Percentiles rank a stretch among this genome's conserved stretches.
phyloP scores from a whole-genome alignment of 345 rosid species.

The Aquilaria sinensis region DNA sequence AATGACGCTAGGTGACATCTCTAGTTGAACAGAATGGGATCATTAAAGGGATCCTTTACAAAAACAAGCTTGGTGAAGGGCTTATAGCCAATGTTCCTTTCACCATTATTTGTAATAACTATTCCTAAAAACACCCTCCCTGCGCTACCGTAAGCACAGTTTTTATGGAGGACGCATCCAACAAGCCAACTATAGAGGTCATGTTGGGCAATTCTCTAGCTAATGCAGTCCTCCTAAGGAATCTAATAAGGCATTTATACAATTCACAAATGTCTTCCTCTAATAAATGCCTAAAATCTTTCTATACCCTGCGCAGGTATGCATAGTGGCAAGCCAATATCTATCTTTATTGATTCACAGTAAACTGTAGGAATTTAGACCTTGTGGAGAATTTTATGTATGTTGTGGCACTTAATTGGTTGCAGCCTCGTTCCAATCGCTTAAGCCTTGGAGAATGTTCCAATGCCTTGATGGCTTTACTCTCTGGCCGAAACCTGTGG shows the following conservation, averaged over 20 bases:
- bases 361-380: too few species aligned
- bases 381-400: too few species aligned
- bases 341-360: too few species aligned
- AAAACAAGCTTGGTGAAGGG: conserved; percentile 45
- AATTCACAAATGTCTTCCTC: background rate
- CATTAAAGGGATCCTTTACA: conserved; percentile 59
- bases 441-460: too few species aligned
- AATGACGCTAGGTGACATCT: conserved; percentile 64
- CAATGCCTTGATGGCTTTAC: too few species aligned
- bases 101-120: conserved; percentile 68
- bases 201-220: conserved; percentile 6
- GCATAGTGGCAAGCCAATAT: too few species aligned
- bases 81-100: conserved; percentile 45
- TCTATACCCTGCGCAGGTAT: conserved; percentile 10
- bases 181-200: conserved; percentile 6
- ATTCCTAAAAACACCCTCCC: conserved; percentile 61
- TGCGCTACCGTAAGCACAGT: conserved; percentile 20
- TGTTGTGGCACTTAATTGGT: too few species aligned
- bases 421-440: too few species aligned
- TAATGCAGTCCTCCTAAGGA: conserved; percentile 2
- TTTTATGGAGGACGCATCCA: conserved; percentile 1
- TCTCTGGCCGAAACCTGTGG: too few species aligned
- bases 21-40: conserved; percentile 53
- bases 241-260: conserved; percentile 3
- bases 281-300: conserved; percentile 1